These are phyloP conservation scores for Gymnopus androsaceus DNA, from an alignment of 1,284 basidiomycete species.

Conservation along the genomic window DNA sequence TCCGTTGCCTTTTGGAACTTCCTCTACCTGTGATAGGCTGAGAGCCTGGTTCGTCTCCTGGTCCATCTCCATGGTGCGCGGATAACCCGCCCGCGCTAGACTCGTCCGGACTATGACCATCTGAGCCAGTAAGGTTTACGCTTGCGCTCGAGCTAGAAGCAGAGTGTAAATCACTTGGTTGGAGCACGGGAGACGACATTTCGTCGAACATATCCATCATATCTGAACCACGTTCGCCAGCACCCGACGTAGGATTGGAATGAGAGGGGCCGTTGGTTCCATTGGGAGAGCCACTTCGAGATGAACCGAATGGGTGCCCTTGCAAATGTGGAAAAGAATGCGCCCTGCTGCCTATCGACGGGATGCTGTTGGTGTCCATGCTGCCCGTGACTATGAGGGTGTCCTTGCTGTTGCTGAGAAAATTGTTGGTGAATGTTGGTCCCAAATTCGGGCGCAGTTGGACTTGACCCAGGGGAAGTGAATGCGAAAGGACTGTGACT, in stretches of 20 bases:
- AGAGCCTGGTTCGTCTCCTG: conserved; percentile 14
- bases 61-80: conserved; percentile 12
- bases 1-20: conserved; percentile 46
- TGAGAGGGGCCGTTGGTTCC: conserved; percentile 27
- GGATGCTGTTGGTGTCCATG: conserved; percentile 40
- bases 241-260: conserved; percentile 17
- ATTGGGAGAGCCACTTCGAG: conserved; percentile 25
- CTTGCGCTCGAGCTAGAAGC: conserved; percentile 6
- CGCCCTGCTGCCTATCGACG: conserved; percentile 46
- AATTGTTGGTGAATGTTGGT: conserved; percentile 35
- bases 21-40: conserved; percentile 27
- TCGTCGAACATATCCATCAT: conserved; percentile 19
- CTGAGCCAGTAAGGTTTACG: conserved; percentile 10
- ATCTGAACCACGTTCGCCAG: conserved; percentile 33
- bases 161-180: conserved; percentile 1
- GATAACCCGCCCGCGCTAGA: conserved; percentile 4
- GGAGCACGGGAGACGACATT: conserved; percentile 5
- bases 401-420: conserved; percentile 27
- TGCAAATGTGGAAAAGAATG: conserved; percentile 56
- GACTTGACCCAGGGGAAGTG: conserved; percentile 6
- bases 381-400: conserved; percentile 33
- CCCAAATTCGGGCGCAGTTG: conserved; percentile 9
- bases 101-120: conserved; percentile 1
- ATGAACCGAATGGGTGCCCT: conserved; percentile 20
- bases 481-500: neutral